Evolutionary conservation across 1,139 yeast genomes (phyloP), one percentile per base, ranked within the genome.

Genomic region (Saccharomyces hybrid): DNA sequence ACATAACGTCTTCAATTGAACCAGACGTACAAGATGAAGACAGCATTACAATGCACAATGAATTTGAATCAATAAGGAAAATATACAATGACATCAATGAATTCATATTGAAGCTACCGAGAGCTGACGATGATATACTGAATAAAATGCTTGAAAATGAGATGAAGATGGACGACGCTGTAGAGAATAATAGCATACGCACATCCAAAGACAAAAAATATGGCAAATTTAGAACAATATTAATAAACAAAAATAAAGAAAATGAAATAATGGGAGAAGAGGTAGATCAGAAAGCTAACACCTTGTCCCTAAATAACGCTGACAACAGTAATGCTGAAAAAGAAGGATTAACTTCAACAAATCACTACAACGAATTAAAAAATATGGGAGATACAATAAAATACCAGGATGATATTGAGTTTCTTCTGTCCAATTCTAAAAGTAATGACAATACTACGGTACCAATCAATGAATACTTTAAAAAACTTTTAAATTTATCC

Each of bases 361-460:
- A 57, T 42, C 66, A 65, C 51, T 62, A 59, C 48, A 63, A 63
- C 49, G 69, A 66, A 51, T 53, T 67, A 49, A 62, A 58, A 49
- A 61, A 62, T 32, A 60, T 66, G 57, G 70, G 70, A 9, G 62
- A 63, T 27, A 57, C 59, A 6, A 47, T 65, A 25, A 62, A 65
- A 53, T 66, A 61, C 53, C 63, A 64, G 55, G 68, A 67, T 41
- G 70, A 68, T 44, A 53, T 64, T n/a, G 69, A 66, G 7, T 66
- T 66, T 53, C 46, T 65, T 19, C 51, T 52, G 48, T 13, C 34
- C 55, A 13, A 54, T 54, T 6, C 54, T 55, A 14, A 46, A 51
- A 6, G 50, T 57, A 8, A 41, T 27, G 3, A 28, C 32, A 6
- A n/a, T 56, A 31, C 32, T 48, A n/a, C 32, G 26, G n/a, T 47